A percentile compares a stretch with the other conserved stretches of the same genome.
These are phyloP conservation scores for Xanthoceras sorbifolium DNA, from an alignment of 345 rosid species.

Conservation along the genomic window DNA sequence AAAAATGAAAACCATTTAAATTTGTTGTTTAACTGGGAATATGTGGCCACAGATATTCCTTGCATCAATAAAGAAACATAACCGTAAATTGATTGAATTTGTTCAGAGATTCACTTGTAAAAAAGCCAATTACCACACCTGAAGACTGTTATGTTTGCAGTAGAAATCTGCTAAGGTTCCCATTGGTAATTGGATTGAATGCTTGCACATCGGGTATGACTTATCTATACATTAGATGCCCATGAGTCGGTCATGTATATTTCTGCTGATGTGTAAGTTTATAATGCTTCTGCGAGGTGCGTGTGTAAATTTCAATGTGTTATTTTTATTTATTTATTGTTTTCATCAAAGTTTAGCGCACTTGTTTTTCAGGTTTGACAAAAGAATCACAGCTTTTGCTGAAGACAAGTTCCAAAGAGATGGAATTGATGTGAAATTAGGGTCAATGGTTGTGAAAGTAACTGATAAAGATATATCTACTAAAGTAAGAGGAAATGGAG, in stretches of 20 bases:
- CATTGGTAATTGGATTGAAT: not conserved
- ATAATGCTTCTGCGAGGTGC: not conserved
- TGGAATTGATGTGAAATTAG: constrained; percentile 86
- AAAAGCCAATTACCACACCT: not conserved
- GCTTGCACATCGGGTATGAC: not conserved
- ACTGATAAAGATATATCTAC: constrained; percentile 79
- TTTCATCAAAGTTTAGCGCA: constrained; percentile 17
- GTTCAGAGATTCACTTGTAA: not conserved
- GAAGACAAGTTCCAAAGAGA: constrained; percentile 89
- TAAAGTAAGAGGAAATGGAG: constrained; percentile 65
- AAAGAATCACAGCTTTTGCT: constrained; percentile 94
- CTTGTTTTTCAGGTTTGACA: constrained; percentile 85
- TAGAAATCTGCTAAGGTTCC: not conserved
- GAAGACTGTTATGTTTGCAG: not conserved
- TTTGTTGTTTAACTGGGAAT: not conserved
- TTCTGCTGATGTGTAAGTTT: not conserved
- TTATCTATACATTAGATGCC: not conserved
- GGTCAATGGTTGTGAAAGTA: constrained; percentile 89
- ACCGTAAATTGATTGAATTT: not conserved
- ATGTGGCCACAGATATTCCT: not conserved
- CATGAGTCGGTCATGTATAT: not conserved
- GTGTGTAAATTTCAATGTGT: not conserved
- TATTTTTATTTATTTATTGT: not conserved
- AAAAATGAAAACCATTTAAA: not conserved
- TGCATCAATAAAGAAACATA: not conserved